Conservation (phyloP, 2,329 filamentous ascomycete species). For the Knoxdaviesia proteae region DNA sequence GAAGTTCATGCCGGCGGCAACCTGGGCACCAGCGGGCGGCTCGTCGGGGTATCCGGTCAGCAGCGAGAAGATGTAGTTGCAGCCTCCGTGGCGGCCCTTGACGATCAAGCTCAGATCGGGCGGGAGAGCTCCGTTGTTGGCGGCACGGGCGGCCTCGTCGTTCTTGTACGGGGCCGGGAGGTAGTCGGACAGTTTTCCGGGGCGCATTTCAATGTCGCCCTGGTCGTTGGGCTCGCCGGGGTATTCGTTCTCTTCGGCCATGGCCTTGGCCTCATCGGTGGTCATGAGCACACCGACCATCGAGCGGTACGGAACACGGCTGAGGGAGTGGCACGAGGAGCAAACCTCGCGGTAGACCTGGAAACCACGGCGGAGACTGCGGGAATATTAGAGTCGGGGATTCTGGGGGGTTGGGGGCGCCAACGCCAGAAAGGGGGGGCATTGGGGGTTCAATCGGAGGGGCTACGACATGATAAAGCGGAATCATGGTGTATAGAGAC, state of each 20-base stretch:
- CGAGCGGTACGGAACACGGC: slow-evolving; percentile 78
- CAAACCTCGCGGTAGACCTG: slow-evolving; percentile 99
- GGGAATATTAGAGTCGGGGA: slow-evolving; percentile 1
- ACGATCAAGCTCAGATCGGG: slow-evolving; percentile 94
- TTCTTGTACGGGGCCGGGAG: slow-evolving; percentile 93
- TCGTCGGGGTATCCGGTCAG: slow-evolving; percentile 96
- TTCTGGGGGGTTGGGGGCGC: too few species aligned
- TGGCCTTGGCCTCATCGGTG: slow-evolving; percentile 89
- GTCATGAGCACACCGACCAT: slow-evolving; percentile 86
- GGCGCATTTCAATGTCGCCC: slow-evolving; percentile 95
- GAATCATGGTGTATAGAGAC: background rate
- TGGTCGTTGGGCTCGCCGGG: slow-evolving; percentile 94
- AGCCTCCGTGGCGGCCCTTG: slow-evolving; percentile 94
- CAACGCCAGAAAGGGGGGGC: too few species aligned
- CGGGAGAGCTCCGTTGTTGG: slow-evolving; percentile 94
- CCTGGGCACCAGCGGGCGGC: slow-evolving; percentile 67
- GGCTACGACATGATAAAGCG: background rate
- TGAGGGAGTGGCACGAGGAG: slow-evolving; percentile 90
- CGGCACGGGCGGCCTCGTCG: slow-evolving; percentile 91
- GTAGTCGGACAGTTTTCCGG: slow-evolving; percentile 97
- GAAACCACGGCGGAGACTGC: slow-evolving; percentile 91
- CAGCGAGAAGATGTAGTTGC: slow-evolving; percentile 95
- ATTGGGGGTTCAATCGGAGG: too few species aligned
- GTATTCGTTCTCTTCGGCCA: slow-evolving; percentile 98
- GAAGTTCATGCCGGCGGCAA: slow-evolving; percentile 90